Evolutionary conservation across 2,329 filamentous ascomycete species (phyloP).

Genomic region (Orbilia brochopaga): DNA sequence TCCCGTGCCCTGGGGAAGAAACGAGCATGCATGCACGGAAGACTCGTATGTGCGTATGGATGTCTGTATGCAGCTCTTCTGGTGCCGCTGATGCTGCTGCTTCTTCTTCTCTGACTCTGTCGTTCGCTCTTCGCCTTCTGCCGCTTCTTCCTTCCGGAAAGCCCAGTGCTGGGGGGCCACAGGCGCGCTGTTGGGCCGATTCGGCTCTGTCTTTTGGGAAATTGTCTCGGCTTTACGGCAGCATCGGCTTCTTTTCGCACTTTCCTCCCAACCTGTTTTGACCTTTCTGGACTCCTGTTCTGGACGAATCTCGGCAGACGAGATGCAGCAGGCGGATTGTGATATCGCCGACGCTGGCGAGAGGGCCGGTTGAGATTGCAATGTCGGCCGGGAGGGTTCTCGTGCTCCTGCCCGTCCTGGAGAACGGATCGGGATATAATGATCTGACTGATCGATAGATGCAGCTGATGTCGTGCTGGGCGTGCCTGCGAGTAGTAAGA

Average conservation of each 20-base stretch:
- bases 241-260: constrained; percentile 41
- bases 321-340: neutral
- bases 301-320: constrained; percentile 1
- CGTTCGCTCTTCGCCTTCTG: constrained; percentile 9
- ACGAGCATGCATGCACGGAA: neutral
- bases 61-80: no score
- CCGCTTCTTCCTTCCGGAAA: constrained; percentile 12
- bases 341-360: constrained; percentile 1
- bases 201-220: constrained; percentile 50
- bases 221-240: constrained; percentile 51
- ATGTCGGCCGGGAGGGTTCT: neutral
- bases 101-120: neutral
- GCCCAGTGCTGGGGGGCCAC: constrained; percentile 11
- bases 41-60: no score
- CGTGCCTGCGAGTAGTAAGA: neutral
- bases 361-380: neutral
- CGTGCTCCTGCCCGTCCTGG: constrained; percentile 28
- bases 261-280: constrained; percentile 10
- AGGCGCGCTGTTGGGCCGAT: constrained; percentile 48
- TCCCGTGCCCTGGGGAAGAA: neutral
- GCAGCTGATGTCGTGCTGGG: neutral
- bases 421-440: constrained; percentile 14
- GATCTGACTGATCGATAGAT: neutral
- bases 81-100: neutral
- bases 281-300: neutral